Percentiles rank a stretch among this genome's conserved stretches.
These are phyloP conservation scores for Dittrichia graveolens DNA, from an alignment of 129 eudicot genomes.

Conservation along the genomic window DNA sequence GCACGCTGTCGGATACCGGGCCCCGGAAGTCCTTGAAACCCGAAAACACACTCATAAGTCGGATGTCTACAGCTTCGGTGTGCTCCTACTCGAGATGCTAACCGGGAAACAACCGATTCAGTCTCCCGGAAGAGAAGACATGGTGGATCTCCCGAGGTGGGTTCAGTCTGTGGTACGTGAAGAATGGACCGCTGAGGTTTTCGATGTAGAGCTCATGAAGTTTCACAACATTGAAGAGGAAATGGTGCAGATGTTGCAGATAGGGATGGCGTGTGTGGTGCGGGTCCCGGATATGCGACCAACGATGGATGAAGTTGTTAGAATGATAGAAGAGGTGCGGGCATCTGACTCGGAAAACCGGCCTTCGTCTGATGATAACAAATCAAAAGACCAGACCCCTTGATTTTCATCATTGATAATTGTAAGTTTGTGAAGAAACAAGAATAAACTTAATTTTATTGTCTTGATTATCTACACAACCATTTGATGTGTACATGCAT, in stretches of 20 bases:
- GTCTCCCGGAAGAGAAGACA: conserved; percentile 76
- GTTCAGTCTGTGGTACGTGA: conserved; percentile 93
- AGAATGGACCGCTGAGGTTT: conserved; percentile 95
- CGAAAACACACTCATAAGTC: conserved; percentile 80
- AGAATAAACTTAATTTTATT: conserved; percentile 38
- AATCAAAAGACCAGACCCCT: conserved; percentile 71
- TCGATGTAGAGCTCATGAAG: conserved; percentile 75
- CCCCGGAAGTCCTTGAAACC: conserved; percentile 80
- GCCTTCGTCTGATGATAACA: conserved; percentile 73
- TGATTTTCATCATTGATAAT: conserved; percentile 34
- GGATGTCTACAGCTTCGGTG: conserved; percentile 90
- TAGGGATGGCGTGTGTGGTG: conserved; percentile 84
- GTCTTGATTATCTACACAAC: conserved; percentile 18
- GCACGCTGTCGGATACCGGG: conserved; percentile 69
- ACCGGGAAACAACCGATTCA: conserved; percentile 85
- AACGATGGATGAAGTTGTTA: conserved; percentile 68
- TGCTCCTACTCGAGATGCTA: conserved; percentile 76
- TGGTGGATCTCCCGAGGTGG: conserved; percentile 87
- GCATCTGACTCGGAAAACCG: conserved; percentile 72
- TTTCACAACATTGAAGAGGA: conserved; percentile 80
- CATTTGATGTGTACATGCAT: conserved; percentile 39
- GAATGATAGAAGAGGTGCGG: conserved; percentile 85
- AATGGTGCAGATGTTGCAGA: conserved; percentile 95
- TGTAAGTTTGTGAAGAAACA: conserved; percentile 43
- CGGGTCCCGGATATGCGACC: conserved; percentile 80